A percentile compares a stretch with the other conserved stretches of the same genome.
Conservation (phyloP, 441 rosid species). For the Populus trichocarpa region DNA sequence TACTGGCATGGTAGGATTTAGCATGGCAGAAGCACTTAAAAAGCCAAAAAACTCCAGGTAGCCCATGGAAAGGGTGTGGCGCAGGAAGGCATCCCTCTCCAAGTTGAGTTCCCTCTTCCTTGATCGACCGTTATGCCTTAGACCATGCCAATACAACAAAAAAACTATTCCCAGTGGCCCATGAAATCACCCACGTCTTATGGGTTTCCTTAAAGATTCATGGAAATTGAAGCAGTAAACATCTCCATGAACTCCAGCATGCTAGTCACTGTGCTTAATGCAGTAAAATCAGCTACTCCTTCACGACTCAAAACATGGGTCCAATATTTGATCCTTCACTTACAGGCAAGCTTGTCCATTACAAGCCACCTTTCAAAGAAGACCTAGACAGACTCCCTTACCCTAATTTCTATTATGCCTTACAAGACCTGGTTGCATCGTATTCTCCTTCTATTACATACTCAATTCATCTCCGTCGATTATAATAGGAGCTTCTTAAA, state of each 20-base stretch:
- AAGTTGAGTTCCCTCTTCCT: constrained; percentile 25
- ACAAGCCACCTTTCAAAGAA: constrained; percentile 31
- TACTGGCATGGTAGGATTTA: too few species aligned
- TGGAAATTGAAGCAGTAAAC: constrained; percentile 23
- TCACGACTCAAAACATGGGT: constrained; percentile 29
- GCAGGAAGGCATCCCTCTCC: constrained; percentile 13
- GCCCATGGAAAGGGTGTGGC: constrained; percentile 2
- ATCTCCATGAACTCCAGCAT: constrained; percentile 13
- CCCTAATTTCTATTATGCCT: constrained; percentile 39
- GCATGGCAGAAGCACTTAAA: background rate
- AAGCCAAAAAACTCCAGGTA: background rate
- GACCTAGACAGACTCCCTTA: constrained; percentile 30
- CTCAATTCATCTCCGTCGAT: constrained; percentile 31
- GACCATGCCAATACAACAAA: constrained; percentile 5
- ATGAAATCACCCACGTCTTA: constrained; percentile 31
- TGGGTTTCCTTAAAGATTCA: constrained; percentile 33
- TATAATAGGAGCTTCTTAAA: constrained; percentile 31
- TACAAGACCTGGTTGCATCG: constrained; percentile 29
- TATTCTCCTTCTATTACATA: constrained; percentile 12
- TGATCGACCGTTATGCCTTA: constrained; percentile 17
- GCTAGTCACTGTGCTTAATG: constrained; percentile 32
- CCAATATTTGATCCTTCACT: constrained; percentile 19
- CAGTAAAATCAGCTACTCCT: constrained; percentile 12
- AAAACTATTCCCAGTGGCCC: constrained; percentile 14
- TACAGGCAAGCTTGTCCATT: constrained; percentile 12